Evolutionary conservation across 1,284 basidiomycete species (phyloP), one percentile per base, ranked within the genome.

Genomic region (Ganoderma boninense): DNA sequence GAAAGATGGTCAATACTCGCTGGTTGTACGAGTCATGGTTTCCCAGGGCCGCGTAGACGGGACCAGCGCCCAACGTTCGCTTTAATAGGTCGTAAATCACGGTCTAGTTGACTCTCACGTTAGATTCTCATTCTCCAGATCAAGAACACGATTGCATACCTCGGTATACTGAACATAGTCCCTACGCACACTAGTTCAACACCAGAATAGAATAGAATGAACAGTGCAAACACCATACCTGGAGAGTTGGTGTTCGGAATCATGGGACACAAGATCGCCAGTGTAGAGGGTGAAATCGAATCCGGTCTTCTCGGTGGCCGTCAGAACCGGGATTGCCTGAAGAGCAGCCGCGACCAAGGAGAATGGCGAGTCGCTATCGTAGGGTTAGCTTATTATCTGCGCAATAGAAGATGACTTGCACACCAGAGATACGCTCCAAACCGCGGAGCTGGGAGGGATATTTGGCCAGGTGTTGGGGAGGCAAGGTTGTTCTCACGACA

Each of bases 251-350:
- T 88, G 89, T 63, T 88, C 86, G 8, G 86, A 80, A 77, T 94
- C 93, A 77, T 94, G 92, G 13, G 91, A 88, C 44, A 94, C 87
- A 66, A 95, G 80, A 77, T 95, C 94, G 32, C 94, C 94, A 0
- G 94, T 95, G 75, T 88, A 94, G 29, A 95, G 69, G 0, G 87
- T 88, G 76, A 89, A 92, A 61, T 87, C 86, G 73, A 95, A 92
- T 2, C 90, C 88, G 43, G 80, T 84, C 11, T 85, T 79, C 74
- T 87, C 76, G 1, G 92, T 92, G 5, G 87, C 90, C 29, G 92
- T 86, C 20, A 95, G 81, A 2, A 84, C 84, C 18, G 92, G 92
- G 64, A 95, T 93, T 4, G 91, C 87, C 75, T 93, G 80, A 16
- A 95, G 80, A 0, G 88, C 89, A 6, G 94, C 84, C 56, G 90